Conservation (phyloP, 2,329 filamentous ascomycete genomes). For the Thermochaetoides dissita region DNA sequence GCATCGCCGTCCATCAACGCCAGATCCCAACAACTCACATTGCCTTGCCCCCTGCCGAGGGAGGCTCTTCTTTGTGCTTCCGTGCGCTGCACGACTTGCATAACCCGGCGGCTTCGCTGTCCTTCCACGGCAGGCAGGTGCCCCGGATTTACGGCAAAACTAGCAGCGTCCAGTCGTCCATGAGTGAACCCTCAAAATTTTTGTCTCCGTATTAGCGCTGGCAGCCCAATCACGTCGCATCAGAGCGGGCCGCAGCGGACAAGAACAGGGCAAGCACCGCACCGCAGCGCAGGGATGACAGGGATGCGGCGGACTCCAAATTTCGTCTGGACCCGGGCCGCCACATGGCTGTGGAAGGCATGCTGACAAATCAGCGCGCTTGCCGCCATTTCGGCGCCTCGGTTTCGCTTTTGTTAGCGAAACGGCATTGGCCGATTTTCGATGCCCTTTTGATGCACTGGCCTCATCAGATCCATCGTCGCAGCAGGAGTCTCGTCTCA, state of each 20-base stretch:
- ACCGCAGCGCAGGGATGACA: no score
- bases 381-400: conserved; percentile 1
- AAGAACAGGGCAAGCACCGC: no score
- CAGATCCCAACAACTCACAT: no score
- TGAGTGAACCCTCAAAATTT: background rate
- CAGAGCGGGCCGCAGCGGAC: no score
- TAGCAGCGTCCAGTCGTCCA: background rate
- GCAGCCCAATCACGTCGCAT: no score
- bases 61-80: background rate
- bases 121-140: background rate
- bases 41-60: background rate
- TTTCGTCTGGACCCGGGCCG: background rate
- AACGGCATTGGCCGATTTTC: no score
- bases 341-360: no score
- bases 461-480: no score
- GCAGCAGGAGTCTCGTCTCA: no score
- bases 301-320: background rate
- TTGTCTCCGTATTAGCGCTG: background rate
- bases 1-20: no score
- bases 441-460: no score
- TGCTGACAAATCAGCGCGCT: no score
- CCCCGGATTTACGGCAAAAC: background rate
- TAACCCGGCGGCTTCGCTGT: background rate
- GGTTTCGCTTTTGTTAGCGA: conserved; percentile 5
- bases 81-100: conserved; percentile 1